Conservation (phyloP, 2,329 filamentous ascomycete genomes). For the Colletotrichum godetiae region DNA sequence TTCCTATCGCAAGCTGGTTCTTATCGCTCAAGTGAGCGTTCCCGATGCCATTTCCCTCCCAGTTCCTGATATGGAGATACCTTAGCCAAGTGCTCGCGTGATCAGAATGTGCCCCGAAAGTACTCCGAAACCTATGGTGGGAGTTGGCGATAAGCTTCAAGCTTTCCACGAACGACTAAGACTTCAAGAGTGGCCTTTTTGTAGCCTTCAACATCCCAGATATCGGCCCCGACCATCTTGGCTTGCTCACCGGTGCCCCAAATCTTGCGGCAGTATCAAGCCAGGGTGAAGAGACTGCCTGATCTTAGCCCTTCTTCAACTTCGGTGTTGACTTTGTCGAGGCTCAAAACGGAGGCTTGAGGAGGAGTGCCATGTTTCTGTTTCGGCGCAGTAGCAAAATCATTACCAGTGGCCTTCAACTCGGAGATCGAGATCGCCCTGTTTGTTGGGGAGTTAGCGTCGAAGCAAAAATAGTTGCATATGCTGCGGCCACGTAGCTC, state of each 20-base stretch:
- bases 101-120: not conserved
- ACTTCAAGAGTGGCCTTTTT: conserved; percentile 38
- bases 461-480: conserved; percentile 42
- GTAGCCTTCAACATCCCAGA: conserved; percentile 42
- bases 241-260: conserved; percentile 40
- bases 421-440: conserved; percentile 41
- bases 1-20: too few relatives aligned
- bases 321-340: conserved; percentile 40
- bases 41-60: too few relatives aligned
- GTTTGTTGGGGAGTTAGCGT: conserved; percentile 38
- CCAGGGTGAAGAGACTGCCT: conserved; percentile 36
- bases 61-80: too few relatives aligned
- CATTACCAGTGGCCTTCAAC: conserved; percentile 39
- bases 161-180: conserved; percentile 38
- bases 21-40: too few relatives aligned
- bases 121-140: conserved; percentile 36
- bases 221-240: conserved; percentile 37
- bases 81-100: not conserved
- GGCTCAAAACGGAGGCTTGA: conserved; percentile 33
- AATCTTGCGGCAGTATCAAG: conserved; percentile 43
- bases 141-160: conserved; percentile 40
- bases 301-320: conserved; percentile 37
- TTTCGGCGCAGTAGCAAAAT: conserved; percentile 37
- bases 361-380: conserved; percentile 38
- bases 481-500: conserved; percentile 42